Base-by-base conservation (phyloP, 805 yeast genomes). In the Lipomyces oligophaga region DNA sequence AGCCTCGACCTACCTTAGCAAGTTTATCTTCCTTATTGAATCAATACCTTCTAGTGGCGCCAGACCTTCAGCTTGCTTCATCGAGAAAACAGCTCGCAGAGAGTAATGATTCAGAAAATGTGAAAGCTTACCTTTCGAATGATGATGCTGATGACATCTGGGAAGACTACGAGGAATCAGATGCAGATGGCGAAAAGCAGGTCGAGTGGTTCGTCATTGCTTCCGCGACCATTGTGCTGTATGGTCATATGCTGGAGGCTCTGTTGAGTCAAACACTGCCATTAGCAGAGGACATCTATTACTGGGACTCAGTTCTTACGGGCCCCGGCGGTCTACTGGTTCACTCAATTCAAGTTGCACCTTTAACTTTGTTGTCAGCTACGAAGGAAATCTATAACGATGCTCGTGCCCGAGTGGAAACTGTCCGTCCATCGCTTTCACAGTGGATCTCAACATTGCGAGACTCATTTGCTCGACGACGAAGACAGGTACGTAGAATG, bases 231-330 rank as follows among this genome's bases (percentile, higher is more conserved):
- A 41, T 69, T 3, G 57, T 62, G 0, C 39, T 69, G 4, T 70
- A 70, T 47, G 71, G 70, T 16, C 58, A 61, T 16, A 43, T 65
- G 5, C 53, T 69, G 16, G 60, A 69, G 24, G 52, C 60, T 1
- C 55, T 76, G 22, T 58, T 77, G 31, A 57, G 58, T 5, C 62
- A 64, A 13, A 75, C 81, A 1, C 51, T 74, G 3, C 73, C 76
- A 6, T 53, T 76, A 11, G 49, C 63, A 19, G 70, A 69, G 33
- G 75, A 73, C 51, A 54, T 76, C n/a, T 62, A 63, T 26, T 78
- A 77, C 57, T 78, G 74, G 69, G 75, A 76, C 22, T 41, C 61
- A 1, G 59, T 70, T 0, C 55, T 67, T 2, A 55, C 66, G 10
- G 68, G 73, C 3, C 60, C 59, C 2, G 52, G 59, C 16, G 64